Percentiles rank a stretch among this genome's conserved stretches.
Conservation (phyloP, 306 rosid species). For the Fragaria ananassa region DNA sequence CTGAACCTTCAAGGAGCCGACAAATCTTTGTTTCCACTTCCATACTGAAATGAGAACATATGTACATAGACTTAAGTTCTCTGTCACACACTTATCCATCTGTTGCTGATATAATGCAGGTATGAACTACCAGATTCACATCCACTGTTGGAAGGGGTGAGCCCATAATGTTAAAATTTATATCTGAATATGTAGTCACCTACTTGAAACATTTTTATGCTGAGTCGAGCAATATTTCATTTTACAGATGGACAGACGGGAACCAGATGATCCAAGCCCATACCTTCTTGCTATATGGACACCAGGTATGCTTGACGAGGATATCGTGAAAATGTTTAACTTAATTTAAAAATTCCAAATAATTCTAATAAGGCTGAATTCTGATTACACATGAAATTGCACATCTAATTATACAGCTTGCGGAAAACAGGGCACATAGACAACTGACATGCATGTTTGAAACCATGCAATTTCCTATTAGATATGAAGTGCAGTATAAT, state of each 20-base stretch:
- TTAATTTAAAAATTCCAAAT: slow-evolving; percentile 8
- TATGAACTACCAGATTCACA: slow-evolving; percentile 97
- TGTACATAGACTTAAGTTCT: slow-evolving; percentile 2
- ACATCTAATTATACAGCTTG: neutral
- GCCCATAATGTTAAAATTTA: slow-evolving; percentile 24
- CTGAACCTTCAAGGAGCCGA: neutral
- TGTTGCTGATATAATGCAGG: slow-evolving; percentile 47
- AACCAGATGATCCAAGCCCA: slow-evolving; percentile 95
- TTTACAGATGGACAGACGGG: slow-evolving; percentile 74
- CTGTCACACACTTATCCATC: slow-evolving; percentile 25
- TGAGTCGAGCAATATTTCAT: slow-evolving; percentile 20
- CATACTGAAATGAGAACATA: neutral
- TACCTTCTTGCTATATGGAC: slow-evolving; percentile 97
- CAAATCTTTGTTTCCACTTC: neutral
- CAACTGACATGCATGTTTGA: neutral
- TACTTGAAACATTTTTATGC: slow-evolving; percentile 18
- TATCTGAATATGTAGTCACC: slow-evolving; percentile 16
- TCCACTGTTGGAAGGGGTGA: slow-evolving; percentile 72
- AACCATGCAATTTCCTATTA: neutral
- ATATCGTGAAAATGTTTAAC: slow-evolving; percentile 7
- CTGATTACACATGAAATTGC: neutral
- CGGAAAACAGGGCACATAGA: neutral
- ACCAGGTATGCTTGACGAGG: slow-evolving; percentile 60
- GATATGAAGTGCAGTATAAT: slow-evolving; percentile 11
- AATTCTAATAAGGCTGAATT: neutral